Evolutionary conservation across 805 yeast genomes (phyloP), one percentile per base, ranked within the genome.

Genomic region (Pichia nanzhaoensis): DNA sequence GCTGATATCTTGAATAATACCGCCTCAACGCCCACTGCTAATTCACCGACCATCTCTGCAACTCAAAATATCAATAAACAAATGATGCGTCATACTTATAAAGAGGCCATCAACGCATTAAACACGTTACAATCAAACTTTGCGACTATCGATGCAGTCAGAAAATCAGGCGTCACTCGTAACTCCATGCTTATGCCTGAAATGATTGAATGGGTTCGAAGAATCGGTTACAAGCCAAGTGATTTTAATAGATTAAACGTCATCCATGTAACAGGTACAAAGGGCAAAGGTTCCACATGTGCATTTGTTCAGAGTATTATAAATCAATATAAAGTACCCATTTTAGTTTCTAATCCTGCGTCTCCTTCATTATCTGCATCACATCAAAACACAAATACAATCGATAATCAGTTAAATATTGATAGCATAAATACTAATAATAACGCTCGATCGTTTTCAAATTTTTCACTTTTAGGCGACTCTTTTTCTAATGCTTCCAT

Each of bases 221-320:
- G 91, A 49, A 71, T 80, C 10, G 95, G 91, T 0, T 82, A 83
- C 55, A 55, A 64, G 28, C 79, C 85, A 1, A 54, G 66, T 3
- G 95, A 85, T 51, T 79, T 87, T 59, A 78, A 90, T 65, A 72
- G 65, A 49, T 63, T 93, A 55, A 90, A 90, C 55, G 73, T 89
- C 2, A 74, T 93, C 35, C 99, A 93, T 59, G 83, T 95, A 32
- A 90, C 99, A 0, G 99, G 99, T 18, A 93, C 99, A 1, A 93
- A 93, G 62, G 99, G 99, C 13, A 93, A 93, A 66, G 99, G 99
- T 1, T 89, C 97, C 0, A 91, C 98, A 0, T 91, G 97, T 64
- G 96, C 99, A 0, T 93, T 93, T 59, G 78, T 89, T 2, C 85
- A 86, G 56, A 79, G 93, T 2, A 87, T 95, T 34, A 64, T 95